These are phyloP conservation scores for Ramularia endophylla DNA, from an alignment of 2,329 filamentous ascomycete species.

Conservation along the genomic window DNA sequence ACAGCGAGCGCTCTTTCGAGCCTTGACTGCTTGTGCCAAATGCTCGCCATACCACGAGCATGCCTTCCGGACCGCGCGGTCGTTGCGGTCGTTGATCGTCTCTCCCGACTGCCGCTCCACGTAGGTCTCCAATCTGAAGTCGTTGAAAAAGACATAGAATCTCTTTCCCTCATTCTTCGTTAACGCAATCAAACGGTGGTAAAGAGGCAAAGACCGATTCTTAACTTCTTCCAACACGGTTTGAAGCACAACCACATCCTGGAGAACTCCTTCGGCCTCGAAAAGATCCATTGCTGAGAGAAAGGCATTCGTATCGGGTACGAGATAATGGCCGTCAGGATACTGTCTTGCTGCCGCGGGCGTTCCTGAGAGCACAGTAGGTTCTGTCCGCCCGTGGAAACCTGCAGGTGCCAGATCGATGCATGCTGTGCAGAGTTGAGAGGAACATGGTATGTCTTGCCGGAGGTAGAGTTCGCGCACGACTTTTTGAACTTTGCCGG, in stretches of 20 bases:
- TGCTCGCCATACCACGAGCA: constrained; percentile 89
- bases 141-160: constrained; percentile 99
- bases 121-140: constrained; percentile 90
- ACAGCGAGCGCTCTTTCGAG: constrained; percentile 47
- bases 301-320: constrained; percentile 94
- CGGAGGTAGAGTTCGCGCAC: constrained; percentile 93
- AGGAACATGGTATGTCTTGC: constrained; percentile 96
- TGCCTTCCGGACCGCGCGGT: constrained; percentile 79
- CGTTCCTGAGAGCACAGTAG: constrained; percentile 82
- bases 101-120: constrained; percentile 69
- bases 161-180: constrained; percentile 96
- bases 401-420: constrained; percentile 66
- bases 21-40: constrained; percentile 57
- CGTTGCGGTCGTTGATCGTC: constrained; percentile 93
- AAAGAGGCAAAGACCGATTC: constrained; percentile 87
- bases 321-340: constrained; percentile 83
- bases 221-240: constrained; percentile 94
- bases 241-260: constrained; percentile 94
- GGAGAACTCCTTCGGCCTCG: constrained; percentile 84
- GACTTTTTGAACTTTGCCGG: constrained; percentile 97
- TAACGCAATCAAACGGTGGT: constrained; percentile 83
- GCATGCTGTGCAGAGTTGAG: constrained; percentile 75
- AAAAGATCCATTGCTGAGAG: constrained; percentile 96
- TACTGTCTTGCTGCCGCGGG: constrained; percentile 79
- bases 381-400: constrained; percentile 68